phyloP scores from a whole-genome alignment of 306 rosid species.

The Rosa multiflora region DNA sequence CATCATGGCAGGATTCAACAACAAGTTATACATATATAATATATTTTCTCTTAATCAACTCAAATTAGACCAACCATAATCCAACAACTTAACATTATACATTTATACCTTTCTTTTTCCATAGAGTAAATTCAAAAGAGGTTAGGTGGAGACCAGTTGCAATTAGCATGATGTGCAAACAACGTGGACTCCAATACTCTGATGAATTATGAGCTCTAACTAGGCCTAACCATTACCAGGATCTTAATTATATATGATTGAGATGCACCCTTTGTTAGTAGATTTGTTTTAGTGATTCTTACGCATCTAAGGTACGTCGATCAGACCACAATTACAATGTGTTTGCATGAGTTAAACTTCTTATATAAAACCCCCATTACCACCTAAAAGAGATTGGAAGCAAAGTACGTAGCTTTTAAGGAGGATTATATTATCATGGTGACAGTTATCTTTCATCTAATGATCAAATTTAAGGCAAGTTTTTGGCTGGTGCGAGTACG shows the following conservation, averaged over 20 bases:
- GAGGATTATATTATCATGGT: not conserved
- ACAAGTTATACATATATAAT: not conserved
- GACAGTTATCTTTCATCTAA: not conserved
- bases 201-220: not conserved
- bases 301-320: not conserved
- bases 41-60: not conserved
- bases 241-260: not conserved
- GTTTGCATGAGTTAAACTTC: not conserved
- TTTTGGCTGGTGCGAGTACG: not conserved
- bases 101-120: not conserved
- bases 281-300: not conserved
- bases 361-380: not conserved
- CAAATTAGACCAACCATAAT: slow-evolving; percentile 13
- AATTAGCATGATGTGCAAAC: not conserved
- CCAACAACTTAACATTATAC: slow-evolving; percentile 4
- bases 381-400: not conserved
- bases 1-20: slow-evolving; percentile 13
- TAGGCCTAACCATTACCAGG: not conserved
- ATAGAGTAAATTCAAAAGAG: not conserved
- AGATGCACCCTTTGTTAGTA: not conserved
- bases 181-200: slow-evolving; percentile 26
- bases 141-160: not conserved
- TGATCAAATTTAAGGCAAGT: not conserved
- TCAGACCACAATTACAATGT: not conserved
- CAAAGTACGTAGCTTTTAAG: not conserved